Base-by-base conservation (phyloP, 2,329 filamentous ascomycete species). In the Cytospora paraplurivora region DNA sequence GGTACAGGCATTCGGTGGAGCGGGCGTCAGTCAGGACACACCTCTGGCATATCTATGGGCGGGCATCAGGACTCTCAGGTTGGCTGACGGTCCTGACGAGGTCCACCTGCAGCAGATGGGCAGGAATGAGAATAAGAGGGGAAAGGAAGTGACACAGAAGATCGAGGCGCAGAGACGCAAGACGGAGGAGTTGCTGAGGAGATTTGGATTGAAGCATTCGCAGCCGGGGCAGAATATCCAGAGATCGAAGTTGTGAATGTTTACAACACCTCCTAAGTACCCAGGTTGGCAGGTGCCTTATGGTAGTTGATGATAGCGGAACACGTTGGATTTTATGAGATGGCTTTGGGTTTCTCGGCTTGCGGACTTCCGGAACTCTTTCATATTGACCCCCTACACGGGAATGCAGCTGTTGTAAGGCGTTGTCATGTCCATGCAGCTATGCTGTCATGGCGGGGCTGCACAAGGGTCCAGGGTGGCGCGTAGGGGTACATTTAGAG, bases 1-100 rank as follows among this genome's bases (percentile, higher is more conserved):
- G 0, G 88, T 99, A 13, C 95, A 99, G 83, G 86, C 92, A 0
- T 97, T 93, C 72, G 95, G 95, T 65, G 95, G 88, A 65, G 92
- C 91, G 4, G 95, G 95, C 74, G 90, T 99, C 56, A 91, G 87
- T 72, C 95, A 98, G 81, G 95, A 99, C 73, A 98, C 95, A 1
- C 95, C 95, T 21, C 81, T 99, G 68, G 93, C 93, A 13, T 84
- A 82, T 74, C 88, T 93, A 86, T 96, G 91, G 88, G 87, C 91
- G 21, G 80, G 84, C 66, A 91, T 93, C 72, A 83, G 93, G 64
- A 97, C 93, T 7, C 82, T 97, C 76, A 84, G 91, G 66, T 86
- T 97, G 69, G 93, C 92, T 0, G 95, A 99, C 77, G 95, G 95
- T 0, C 95, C 95, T 0, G 95, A 99, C 77, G 95, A 99, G 85